These are phyloP conservation scores for Chloris gayana DNA, from an alignment of 176 grass and related monocot genomes.

Conservation along the genomic window DNA sequence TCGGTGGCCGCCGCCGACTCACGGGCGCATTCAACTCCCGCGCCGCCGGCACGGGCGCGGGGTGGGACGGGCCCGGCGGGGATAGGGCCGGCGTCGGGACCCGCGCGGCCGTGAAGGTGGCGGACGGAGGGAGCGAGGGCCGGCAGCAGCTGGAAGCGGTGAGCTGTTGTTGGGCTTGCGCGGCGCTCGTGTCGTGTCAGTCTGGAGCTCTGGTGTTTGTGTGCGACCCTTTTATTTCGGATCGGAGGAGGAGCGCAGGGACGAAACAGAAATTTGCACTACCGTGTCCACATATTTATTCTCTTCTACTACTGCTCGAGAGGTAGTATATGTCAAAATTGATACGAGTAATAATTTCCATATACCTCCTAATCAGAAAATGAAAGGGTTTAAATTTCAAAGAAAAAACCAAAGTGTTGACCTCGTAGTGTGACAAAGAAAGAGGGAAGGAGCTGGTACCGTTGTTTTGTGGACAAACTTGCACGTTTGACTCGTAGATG, in stretches of 20 bases:
- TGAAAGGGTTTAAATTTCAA: too few relatives aligned
- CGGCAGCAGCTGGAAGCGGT: not conserved
- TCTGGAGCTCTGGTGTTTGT: not conserved
- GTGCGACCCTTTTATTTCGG: not conserved
- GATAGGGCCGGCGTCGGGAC: not conserved
- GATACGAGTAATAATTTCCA: too few relatives aligned
- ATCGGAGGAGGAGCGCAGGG: not conserved
- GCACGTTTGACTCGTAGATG: too few relatives aligned
- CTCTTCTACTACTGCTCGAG: too few relatives aligned
- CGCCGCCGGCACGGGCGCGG: not conserved
- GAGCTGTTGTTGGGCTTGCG: too few relatives aligned
- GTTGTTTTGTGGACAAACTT: too few relatives aligned
- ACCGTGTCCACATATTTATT: not conserved
- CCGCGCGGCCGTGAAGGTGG: not conserved
- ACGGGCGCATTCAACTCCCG: conserved; percentile 44
- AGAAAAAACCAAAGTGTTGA: too few relatives aligned
- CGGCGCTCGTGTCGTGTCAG: not conserved
- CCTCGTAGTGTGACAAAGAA: too few relatives aligned
- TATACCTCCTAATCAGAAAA: too few relatives aligned
- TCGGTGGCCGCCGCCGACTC: conserved; percentile 36
- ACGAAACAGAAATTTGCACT: not conserved
- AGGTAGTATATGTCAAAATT: too few relatives aligned
- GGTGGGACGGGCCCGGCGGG: not conserved
- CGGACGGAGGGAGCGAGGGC: not conserved
- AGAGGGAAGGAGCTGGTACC: too few relatives aligned